Evolutionary conservation across 2,329 filamentous ascomycete species (phyloP).

Genomic region (Fusarium sp.): DNA sequence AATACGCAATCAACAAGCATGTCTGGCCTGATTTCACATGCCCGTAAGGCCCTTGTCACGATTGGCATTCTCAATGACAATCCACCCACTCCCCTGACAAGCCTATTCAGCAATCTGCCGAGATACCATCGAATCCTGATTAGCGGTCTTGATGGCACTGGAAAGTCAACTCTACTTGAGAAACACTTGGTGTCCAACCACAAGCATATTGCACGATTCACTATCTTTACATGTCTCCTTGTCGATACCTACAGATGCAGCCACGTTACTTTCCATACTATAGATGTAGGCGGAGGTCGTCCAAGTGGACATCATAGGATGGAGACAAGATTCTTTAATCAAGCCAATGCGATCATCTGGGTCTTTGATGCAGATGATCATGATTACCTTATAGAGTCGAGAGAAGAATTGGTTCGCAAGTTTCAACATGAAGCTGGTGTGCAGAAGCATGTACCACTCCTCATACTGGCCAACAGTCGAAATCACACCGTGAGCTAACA

Average conservation of each 20-base stretch:
- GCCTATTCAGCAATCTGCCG: constrained; percentile 6
- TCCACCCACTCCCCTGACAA: neutral
- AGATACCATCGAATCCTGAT: neutral
- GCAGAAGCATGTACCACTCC: neutral
- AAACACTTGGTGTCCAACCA: neutral
- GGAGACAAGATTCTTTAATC: neutral
- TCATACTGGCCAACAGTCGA: neutral
- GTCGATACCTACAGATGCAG: neutral
- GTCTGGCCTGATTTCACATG: neutral
- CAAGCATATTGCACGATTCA: neutral
- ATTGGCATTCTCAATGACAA: neutral
- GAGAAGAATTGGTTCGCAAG: neutral
- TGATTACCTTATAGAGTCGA: neutral
- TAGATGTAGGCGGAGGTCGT: neutral
- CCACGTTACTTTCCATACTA: neutral
- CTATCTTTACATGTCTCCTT: neutral
- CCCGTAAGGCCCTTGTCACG: neutral
- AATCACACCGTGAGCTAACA: neutral
- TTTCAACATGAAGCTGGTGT: neutral
- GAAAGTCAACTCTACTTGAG: neutral
- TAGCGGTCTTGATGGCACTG: neutral
- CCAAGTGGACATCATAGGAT: neutral
- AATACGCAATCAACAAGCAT: neutral
- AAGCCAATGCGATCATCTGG: neutral
- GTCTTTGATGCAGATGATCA: neutral